These are phyloP conservation scores for Amoeboaphelidium occidentale DNA, from an alignment of 371 early-diverging fungal genomes.

Conservation along the genomic window DNA sequence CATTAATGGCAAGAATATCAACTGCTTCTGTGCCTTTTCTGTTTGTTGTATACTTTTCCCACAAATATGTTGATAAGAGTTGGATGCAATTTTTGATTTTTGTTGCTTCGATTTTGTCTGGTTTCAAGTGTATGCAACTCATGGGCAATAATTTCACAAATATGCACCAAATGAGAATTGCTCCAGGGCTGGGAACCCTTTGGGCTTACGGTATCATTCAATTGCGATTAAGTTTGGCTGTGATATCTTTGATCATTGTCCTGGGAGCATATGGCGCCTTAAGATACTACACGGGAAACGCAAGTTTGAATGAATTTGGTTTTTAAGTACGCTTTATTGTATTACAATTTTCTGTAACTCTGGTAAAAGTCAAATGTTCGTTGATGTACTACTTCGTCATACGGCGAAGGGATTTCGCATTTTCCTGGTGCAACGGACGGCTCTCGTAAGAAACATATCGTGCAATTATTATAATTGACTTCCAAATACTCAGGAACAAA, in stretches of 20 bases:
- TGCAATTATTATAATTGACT: slow-evolving; percentile 81
- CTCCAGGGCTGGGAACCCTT: neutral
- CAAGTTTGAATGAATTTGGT: no score
- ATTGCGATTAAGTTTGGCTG: no score
- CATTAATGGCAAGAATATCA: neutral
- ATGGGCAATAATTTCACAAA: no score
- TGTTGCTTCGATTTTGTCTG: neutral
- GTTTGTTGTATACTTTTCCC: no score
- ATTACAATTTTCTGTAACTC: no score
- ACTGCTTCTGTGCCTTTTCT: no score
- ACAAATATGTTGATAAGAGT: neutral
- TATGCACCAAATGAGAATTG: neutral
- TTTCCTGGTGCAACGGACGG: slow-evolving; percentile 61
- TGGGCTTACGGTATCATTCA: neutral
- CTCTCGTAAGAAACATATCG: slow-evolving; percentile 54
- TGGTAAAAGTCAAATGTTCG: neutral
- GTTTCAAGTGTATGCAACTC: neutral
- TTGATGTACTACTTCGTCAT: neutral
- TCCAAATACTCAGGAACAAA: slow-evolving; percentile 88
- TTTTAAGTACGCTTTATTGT: no score
- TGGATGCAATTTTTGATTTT: neutral
- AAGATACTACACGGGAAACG: no score
- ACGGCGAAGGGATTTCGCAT: slow-evolving; percentile 82
- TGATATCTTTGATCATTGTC: no score
- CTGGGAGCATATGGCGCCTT: no score